Percentiles rank a stretch among this genome's conserved stretches.
phyloP scores from a whole-genome alignment of 2,329 filamentous ascomycete species.

The Penicillium sp. region DNA sequence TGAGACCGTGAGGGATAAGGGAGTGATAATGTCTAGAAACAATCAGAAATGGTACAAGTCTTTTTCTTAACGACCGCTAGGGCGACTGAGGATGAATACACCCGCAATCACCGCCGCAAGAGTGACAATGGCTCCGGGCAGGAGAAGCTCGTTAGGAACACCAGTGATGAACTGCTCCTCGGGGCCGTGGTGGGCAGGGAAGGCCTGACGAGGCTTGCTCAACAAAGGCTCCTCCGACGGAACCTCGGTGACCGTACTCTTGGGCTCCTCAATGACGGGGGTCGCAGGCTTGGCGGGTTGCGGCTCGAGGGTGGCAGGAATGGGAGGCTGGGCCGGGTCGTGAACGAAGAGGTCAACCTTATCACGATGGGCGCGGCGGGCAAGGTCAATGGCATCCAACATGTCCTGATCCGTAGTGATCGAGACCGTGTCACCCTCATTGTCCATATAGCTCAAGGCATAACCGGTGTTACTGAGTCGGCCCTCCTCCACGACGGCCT shows the following conservation, averaged over 20 bases:
- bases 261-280: slow-evolving; percentile 53
- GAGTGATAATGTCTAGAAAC: slow-evolving; percentile 11
- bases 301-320: slow-evolving; percentile 65
- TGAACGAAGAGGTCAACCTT: slow-evolving; percentile 98
- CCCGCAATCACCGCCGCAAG: slow-evolving; percentile 90
- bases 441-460: slow-evolving; percentile 92
- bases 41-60: background rate
- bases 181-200: slow-evolving; percentile 53
- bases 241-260: slow-evolving; percentile 56
- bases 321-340: slow-evolving; percentile 84
- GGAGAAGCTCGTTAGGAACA: slow-evolving; percentile 88
- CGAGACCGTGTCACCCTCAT: slow-evolving; percentile 94
- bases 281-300: slow-evolving; percentile 59
- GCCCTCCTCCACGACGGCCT: slow-evolving; percentile 76
- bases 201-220: slow-evolving; percentile 48
- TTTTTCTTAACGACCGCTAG: slow-evolving; percentile 51
- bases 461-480: slow-evolving; percentile 77
- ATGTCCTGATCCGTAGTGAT: slow-evolving; percentile 96
- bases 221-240: slow-evolving; percentile 49
- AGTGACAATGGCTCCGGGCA: slow-evolving; percentile 94
- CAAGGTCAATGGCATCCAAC: slow-evolving; percentile 82
- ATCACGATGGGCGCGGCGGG: slow-evolving; percentile 74
- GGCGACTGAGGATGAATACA: slow-evolving; percentile 84
- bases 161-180: slow-evolving; percentile 83
- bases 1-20: slow-evolving; percentile 12